Evolutionary conservation across 305 asterid species (phyloP).

Genomic region (Andrographis paniculata): DNA sequence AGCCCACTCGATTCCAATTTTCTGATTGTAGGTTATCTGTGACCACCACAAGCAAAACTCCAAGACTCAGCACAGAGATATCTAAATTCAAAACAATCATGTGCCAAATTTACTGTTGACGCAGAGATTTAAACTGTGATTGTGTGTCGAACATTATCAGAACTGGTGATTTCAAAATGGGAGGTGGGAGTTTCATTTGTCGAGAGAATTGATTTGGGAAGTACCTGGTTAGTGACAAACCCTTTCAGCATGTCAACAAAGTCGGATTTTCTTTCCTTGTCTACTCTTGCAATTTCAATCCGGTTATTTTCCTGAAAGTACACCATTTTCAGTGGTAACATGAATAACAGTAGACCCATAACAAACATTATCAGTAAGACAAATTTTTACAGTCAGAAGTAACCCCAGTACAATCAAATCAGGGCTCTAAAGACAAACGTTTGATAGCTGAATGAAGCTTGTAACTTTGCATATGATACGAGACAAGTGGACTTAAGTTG

Average conservation of each 20-base stretch:
- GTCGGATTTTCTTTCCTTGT: constrained; percentile 60
- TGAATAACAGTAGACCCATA: constrained; percentile 11
- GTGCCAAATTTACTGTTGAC: no score
- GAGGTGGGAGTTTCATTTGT: no score
- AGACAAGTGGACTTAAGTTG: no score
- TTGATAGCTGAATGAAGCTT: no score
- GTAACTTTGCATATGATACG: no score
- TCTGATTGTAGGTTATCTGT: constrained; percentile 69
- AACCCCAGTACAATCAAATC: background rate
- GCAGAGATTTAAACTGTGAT: no score
- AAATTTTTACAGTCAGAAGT: background rate
- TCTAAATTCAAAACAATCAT: no score
- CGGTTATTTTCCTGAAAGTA: constrained; percentile 78
- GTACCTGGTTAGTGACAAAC: constrained; percentile 77
- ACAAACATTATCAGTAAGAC: background rate
- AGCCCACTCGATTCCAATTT: constrained; percentile 70
- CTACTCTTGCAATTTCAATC: constrained; percentile 76
- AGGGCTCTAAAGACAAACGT: background rate
- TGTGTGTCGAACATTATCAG: no score
- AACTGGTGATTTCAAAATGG: no score
- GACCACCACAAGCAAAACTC: constrained; percentile 12
- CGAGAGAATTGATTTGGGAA: constrained; percentile 1
- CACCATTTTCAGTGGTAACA: constrained; percentile 4
- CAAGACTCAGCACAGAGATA: background rate
- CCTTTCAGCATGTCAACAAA: constrained; percentile 87